Conservation (phyloP, 2,329 filamentous ascomycete species). For the Endoconidiophora laricicola region DNA sequence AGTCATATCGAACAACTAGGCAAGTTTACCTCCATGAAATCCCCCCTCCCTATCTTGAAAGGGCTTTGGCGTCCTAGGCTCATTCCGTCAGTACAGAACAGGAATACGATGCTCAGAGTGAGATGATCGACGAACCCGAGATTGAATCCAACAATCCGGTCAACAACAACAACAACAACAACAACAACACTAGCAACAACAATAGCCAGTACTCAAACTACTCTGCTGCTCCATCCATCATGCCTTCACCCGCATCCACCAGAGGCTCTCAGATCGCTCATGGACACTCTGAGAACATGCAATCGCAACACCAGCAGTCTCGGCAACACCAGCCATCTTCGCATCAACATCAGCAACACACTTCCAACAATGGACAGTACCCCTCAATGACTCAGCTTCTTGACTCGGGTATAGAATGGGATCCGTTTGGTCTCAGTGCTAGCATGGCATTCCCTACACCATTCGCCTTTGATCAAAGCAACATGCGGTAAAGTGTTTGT, state of each 20-base stretch:
- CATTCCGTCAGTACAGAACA: slow-evolving; percentile 64
- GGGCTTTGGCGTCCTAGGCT: slow-evolving; percentile 51
- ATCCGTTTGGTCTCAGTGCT: slow-evolving; percentile 82
- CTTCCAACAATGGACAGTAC: slow-evolving; percentile 28
- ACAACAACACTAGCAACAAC: slow-evolving; percentile 33
- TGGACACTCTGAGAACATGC: not conserved
- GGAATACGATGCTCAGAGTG: slow-evolving; percentile 84
- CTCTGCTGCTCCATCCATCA: slow-evolving; percentile 6
- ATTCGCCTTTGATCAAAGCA: slow-evolving; percentile 55
- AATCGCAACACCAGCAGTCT: slow-evolving; percentile 19
- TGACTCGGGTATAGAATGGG: slow-evolving; percentile 77
- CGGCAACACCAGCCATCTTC: slow-evolving; percentile 22
- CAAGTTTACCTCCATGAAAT: slow-evolving; percentile 52
- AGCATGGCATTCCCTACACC: slow-evolving; percentile 89
- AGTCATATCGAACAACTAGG: slow-evolving; percentile 92
- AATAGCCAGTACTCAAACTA: slow-evolving; percentile 46
- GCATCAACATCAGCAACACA: slow-evolving; percentile 21
- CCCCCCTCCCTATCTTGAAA: slow-evolving; percentile 28
- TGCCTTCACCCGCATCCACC: slow-evolving; percentile 31
- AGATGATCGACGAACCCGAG: slow-evolving; percentile 73
- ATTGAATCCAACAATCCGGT: slow-evolving; percentile 28
- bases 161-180: slow-evolving; percentile 20
- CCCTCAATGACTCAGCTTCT: slow-evolving; percentile 44
- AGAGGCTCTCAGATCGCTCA: slow-evolving; percentile 21
- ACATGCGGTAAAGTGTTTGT: slow-evolving; percentile 26